Percentiles rank a stretch among this genome's conserved stretches.
Conservation (phyloP, 2,329 filamentous ascomycete species). For the Chaetomiaceae sp. region DNA sequence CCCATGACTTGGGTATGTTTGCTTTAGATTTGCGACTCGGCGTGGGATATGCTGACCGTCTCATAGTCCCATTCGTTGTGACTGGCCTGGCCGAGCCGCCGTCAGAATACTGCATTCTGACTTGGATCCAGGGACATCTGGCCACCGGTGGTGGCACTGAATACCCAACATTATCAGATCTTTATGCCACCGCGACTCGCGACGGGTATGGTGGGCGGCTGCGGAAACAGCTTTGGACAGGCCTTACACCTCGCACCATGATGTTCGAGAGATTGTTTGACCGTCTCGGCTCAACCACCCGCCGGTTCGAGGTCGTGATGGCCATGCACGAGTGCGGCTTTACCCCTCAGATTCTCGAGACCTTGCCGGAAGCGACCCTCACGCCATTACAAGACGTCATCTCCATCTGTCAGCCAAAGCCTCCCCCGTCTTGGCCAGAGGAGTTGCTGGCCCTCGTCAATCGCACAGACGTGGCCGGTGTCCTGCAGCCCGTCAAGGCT, state of each 20-base stretch:
- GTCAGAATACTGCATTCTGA: constrained; percentile 37
- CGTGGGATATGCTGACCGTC: constrained; percentile 1
- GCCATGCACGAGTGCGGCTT: constrained; percentile 68
- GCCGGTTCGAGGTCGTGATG: constrained; percentile 63
- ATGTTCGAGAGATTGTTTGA: constrained; percentile 66
- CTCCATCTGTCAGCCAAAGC: constrained; percentile 74
- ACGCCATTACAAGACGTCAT: constrained; percentile 79
- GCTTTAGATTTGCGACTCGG: background rate
- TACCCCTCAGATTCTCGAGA: constrained; percentile 64
- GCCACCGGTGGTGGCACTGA: constrained; percentile 33
- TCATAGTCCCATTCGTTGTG: constrained; percentile 5
- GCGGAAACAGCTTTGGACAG: constrained; percentile 40
- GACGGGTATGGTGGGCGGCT: constrained; percentile 33
- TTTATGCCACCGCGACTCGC: constrained; percentile 39
- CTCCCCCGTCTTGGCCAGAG: constrained; percentile 70
- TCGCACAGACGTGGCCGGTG: constrained; percentile 71
- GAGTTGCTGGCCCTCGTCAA: constrained; percentile 71
- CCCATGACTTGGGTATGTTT: constrained; percentile 38
- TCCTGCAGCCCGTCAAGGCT: constrained; percentile 48
- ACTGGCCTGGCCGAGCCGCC: constrained; percentile 28
- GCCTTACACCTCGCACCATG: constrained; percentile 60
- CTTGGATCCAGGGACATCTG: constrained; percentile 50
- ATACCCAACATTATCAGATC: constrained; percentile 42
- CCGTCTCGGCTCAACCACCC: constrained; percentile 46
- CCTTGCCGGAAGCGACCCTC: constrained; percentile 78